Conservation (phyloP, 805 yeast genomes). For the Candida mattraensis region DNA sequence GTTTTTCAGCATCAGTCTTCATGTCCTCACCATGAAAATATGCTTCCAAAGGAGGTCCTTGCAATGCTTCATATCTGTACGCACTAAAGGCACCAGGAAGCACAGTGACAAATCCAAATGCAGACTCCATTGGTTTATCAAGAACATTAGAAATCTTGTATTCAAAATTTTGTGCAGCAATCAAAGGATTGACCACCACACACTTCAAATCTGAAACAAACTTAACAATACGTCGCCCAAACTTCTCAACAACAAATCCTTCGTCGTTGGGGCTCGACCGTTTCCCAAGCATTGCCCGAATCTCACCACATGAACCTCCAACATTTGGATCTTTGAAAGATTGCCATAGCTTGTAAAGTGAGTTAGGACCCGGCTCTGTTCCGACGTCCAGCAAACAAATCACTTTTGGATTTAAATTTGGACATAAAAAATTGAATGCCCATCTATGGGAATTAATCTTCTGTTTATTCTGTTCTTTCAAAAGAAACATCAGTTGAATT, state of each 20-base stretch:
- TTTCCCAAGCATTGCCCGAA: conserved; percentile 60
- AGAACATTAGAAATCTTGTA: conserved; percentile 91
- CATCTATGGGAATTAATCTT: conserved; percentile 95
- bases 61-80: conserved; percentile 76
- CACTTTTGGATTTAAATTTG: conserved; percentile 76
- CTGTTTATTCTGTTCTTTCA: conserved; percentile 85
- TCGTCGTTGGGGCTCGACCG: conserved; percentile 34
- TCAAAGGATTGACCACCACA: conserved; percentile 69
- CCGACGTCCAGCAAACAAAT: conserved; percentile 90
- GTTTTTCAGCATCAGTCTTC: conserved; percentile 49
- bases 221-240: conserved; percentile 47
- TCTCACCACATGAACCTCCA: conserved; percentile 98
- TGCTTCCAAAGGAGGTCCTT: conserved; percentile 79
- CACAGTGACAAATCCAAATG: conserved; percentile 90
- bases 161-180: conserved; percentile 96
- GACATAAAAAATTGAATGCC: conserved; percentile 91
- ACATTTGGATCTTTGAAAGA: conserved; percentile 76
- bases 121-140: conserved; percentile 93
- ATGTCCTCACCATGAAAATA: conserved; percentile 93
- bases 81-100: conserved; percentile 97
- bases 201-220: conserved; percentile 40
- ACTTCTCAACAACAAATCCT: conserved; percentile 20
- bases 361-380: conserved; percentile 83
- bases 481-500: conserved; percentile 80
- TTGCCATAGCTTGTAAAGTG: conserved; percentile 88